Evolutionary conservation across 2,329 filamentous ascomycete genomes (phyloP), one percentile per base, ranked within the genome.

Genomic region (Diplodia intermedia): DNA sequence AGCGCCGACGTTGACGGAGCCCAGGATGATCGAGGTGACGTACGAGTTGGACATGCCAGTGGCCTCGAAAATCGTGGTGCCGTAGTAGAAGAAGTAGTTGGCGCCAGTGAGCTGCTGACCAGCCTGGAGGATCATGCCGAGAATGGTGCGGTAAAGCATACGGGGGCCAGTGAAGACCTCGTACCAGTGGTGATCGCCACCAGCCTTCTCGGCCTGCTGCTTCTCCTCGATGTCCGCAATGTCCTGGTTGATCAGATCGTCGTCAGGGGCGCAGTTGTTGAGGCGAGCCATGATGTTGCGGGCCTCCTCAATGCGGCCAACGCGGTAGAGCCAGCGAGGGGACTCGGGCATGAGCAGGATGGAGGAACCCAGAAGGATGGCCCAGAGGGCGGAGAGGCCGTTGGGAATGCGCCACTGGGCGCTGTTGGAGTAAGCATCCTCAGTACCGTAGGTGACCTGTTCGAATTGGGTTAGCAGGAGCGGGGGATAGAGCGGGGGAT

Each of bases 101-200:
- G 86, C 87, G 38, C 89, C 89, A 0, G 88, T 90, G 2, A 91
- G 81, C 74, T 91, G 89, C 76, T 91, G 89, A 5, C 89, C 85
- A 52, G 87, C 85, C 77, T 90, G 88, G 1, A 91, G 83, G 31
- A 60, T 43, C 67, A 68, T 68, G 40, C 18, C 89, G 0, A 91
- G 82, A 0, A 87, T 57, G 0, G 87, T 89, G 36, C 89, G 85
- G 76, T 90, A 88, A 6, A 86, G 72, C 84, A 91, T 93, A 71
- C 88, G 88, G 72, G 89, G 89, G 71, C 85, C 82, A 68, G 86
- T 85, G 71, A 93, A 83, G 72, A 88, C 86, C 72, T 91, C 89
- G 69, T 91, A 78, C 75, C 76, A 78, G 12, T 73, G 75, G 67
- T 78, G 76, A 33, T 75, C 68, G 1, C 70, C 76, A 7, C 76